Evolutionary conservation across 148 eudicot species (phyloP).

Genomic region (Dianthus caryophyllus): DNA sequence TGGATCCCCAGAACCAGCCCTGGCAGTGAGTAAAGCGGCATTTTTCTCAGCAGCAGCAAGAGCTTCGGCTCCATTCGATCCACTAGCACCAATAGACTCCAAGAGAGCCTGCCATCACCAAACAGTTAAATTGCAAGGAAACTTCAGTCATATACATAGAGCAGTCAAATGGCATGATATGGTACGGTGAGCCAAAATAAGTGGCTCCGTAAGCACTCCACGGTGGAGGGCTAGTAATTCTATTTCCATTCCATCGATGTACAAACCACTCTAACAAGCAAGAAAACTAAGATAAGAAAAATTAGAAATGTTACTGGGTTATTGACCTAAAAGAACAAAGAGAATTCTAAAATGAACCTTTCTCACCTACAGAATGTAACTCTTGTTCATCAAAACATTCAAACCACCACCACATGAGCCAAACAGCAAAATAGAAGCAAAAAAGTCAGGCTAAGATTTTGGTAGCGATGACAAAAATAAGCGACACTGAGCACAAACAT

Average conservation of each 20-base stretch:
- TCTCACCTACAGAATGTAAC: not conserved
- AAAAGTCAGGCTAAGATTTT: not conserved
- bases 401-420: not conserved
- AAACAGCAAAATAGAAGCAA: not conserved
- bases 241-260: not conserved
- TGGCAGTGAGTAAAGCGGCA: constrained; percentile 86
- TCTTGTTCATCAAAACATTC: not conserved
- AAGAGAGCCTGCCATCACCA: constrained; percentile 55
- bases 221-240: not conserved
- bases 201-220: not conserved
- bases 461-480: not conserved
- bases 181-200: not conserved
- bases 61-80: constrained; percentile 80
- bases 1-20: constrained; percentile 99
- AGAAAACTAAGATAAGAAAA: not conserved
- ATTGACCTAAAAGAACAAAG: not conserved
- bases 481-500: constrained; percentile 2
- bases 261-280: not conserved
- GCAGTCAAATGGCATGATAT: not conserved
- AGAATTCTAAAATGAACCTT: not conserved
- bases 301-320: not conserved
- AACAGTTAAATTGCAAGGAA: not conserved
- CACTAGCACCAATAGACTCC: constrained; percentile 84
- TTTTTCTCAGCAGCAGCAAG: constrained; percentile 79
- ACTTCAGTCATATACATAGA: not conserved